Conservation (phyloP, 2,329 filamentous ascomycete genomes). For the Saccharata proteae region DNA sequence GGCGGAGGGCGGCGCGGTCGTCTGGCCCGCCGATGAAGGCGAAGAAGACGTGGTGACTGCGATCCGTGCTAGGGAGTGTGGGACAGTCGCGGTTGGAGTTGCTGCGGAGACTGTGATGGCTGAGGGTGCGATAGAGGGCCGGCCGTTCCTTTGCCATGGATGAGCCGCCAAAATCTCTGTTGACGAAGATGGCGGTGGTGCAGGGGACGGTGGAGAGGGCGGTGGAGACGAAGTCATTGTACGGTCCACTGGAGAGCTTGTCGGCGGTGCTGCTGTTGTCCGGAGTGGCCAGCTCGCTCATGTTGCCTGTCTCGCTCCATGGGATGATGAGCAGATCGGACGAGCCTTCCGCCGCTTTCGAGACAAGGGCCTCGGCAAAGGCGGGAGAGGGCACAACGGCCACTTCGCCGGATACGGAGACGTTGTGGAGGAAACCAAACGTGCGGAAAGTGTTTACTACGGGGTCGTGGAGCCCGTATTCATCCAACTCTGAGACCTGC, state of each 20-base stretch:
- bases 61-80: slow-evolving; percentile 42
- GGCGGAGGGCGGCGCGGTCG: slow-evolving; percentile 64
- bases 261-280: slow-evolving; percentile 38
- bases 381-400: slow-evolving; percentile 65
- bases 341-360: slow-evolving; percentile 42
- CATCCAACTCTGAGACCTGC: slow-evolving; percentile 75
- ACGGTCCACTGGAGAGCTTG: slow-evolving; percentile 49
- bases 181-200: slow-evolving; percentile 68
- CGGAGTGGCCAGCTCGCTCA: slow-evolving; percentile 51
- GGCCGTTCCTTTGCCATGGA: slow-evolving; percentile 14
- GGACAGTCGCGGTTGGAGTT: slow-evolving; percentile 41
- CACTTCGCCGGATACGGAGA: slow-evolving; percentile 71
- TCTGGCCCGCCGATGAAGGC: slow-evolving; percentile 79
- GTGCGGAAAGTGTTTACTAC: slow-evolving; percentile 86
- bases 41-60: slow-evolving; percentile 72
- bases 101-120: slow-evolving; percentile 35
- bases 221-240: slow-evolving; percentile 61
- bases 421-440: slow-evolving; percentile 71
- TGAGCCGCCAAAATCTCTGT: slow-evolving; percentile 51
- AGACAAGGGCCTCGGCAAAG: slow-evolving; percentile 66
- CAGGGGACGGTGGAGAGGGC: slow-evolving; percentile 52
- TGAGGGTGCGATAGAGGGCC: slow-evolving; percentile 2
- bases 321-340: slow-evolving; percentile 68
- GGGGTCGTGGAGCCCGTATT: slow-evolving; percentile 54
- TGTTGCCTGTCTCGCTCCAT: slow-evolving; percentile 73